Conservation (phyloP, 1,139 yeast species). For the Candida pseudoviswanathii region DNA sequence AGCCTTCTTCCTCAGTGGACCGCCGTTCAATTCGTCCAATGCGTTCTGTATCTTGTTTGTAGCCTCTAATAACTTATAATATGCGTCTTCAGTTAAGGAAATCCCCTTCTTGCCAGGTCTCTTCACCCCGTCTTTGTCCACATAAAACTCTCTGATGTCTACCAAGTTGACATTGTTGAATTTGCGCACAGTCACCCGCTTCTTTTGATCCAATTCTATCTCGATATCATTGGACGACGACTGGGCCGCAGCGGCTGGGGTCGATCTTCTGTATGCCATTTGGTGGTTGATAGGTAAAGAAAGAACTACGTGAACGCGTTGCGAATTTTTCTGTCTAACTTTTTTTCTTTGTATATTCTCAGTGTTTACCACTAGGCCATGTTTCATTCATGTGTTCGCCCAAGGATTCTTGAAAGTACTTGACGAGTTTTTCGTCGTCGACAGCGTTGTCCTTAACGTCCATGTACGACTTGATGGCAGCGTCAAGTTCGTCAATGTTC, state of each 20-base stretch:
- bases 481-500: constrained; percentile 57
- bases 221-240: constrained; percentile 15
- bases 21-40: constrained; percentile 44
- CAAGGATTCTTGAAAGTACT: constrained; percentile 46
- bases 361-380: constrained; percentile 69
- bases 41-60: constrained; percentile 64
- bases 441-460: constrained; percentile 38
- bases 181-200: constrained; percentile 69
- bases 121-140: constrained; percentile 59
- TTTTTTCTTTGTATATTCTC: constrained; percentile 9
- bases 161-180: constrained; percentile 67
- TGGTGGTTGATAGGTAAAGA: background rate
- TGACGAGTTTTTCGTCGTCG: constrained; percentile 47
- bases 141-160: constrained; percentile 81
- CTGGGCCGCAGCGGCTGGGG: constrained; percentile 1
- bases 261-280: constrained; percentile 13
- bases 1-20: constrained; percentile 12
- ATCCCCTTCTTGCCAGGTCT: constrained; percentile 88
- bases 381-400: constrained; percentile 65
- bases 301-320: constrained; percentile 3
- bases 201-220: constrained; percentile 57
- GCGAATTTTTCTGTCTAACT: background rate
- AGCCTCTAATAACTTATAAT: constrained; percentile 57
- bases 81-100: constrained; percentile 70
- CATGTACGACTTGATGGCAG: constrained; percentile 63